Conservation (phyloP, 2,329 filamentous ascomycete genomes). For the Ophiostoma triangulosporum region DNA sequence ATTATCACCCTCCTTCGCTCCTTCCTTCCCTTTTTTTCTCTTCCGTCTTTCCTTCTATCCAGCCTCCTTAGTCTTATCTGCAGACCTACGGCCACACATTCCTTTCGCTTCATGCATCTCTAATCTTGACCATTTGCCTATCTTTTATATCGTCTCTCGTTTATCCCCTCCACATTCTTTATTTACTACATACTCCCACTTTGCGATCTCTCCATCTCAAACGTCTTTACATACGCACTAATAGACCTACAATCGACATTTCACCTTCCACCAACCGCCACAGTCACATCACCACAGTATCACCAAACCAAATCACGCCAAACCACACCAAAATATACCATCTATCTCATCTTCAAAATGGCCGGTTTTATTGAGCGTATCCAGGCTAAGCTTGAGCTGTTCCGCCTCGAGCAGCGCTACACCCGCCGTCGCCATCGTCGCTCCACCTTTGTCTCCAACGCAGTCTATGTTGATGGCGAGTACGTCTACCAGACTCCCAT, state of each 20-base stretch:
- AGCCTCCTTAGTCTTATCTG: too few species aligned
- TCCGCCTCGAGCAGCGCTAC: conserved; percentile 90
- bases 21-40: background rate
- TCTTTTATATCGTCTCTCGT: background rate
- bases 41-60: too few species aligned
- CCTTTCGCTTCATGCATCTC: background rate
- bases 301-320: too few species aligned
- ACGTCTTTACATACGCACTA: background rate
- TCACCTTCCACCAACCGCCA: background rate
- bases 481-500: conserved; percentile 66
- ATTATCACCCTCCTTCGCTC: background rate
- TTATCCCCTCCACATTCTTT: background rate
- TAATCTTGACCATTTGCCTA: background rate
- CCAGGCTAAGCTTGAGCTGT: conserved; percentile 68
- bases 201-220: background rate
- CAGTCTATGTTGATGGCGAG: conserved; percentile 88
- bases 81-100: background rate
- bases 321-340: background rate
- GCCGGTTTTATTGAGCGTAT: conserved; percentile 41
- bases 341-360: background rate
- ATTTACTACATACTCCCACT: background rate
- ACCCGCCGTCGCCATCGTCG: conserved; percentile 76
- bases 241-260: background rate
- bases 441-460: conserved; percentile 77
- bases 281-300: background rate